phyloP scores from a whole-genome alignment of 2,329 filamentous ascomycete species.

The Acephala macrosclerotiorum region DNA sequence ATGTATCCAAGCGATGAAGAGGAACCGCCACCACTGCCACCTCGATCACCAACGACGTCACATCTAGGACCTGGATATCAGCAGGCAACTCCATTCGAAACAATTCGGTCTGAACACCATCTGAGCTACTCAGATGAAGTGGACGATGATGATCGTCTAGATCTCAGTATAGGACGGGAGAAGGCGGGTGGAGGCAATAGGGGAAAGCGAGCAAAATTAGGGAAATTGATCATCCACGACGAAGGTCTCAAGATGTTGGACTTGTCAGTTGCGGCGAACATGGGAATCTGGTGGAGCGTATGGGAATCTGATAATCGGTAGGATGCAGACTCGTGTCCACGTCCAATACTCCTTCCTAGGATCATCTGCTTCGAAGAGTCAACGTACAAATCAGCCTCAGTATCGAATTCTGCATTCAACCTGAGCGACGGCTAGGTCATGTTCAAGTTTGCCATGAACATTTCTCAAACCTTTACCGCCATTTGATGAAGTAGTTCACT shows the following conservation, averaged over 20 bases:
- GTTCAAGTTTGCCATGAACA: neutral
- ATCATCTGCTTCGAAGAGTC: neutral
- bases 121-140: constrained; percentile 29
- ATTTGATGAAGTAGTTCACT: too few species aligned
- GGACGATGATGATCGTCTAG: constrained; percentile 58
- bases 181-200: constrained; percentile 85
- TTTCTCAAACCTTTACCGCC: too few species aligned
- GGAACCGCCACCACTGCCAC: constrained; percentile 36
- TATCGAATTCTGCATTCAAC: neutral
- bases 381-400: neutral
- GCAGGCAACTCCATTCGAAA: neutral
- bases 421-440: neutral
- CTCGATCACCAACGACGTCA: constrained; percentile 25
- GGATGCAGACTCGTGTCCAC: neutral
- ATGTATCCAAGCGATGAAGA: constrained; percentile 38
- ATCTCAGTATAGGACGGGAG: constrained; percentile 81
- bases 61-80: neutral
- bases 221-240: constrained; percentile 88
- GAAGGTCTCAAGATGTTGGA: constrained; percentile 97
- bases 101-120: neutral
- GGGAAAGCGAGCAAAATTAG: constrained; percentile 89
- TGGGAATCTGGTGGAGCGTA: constrained; percentile 92
- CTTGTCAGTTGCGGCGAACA: constrained; percentile 86
- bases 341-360: neutral
- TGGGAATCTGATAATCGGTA: constrained; percentile 62